Base-by-base conservation (phyloP, 176 grass and related monocot genomes). In the Leersia perrieri region DNA sequence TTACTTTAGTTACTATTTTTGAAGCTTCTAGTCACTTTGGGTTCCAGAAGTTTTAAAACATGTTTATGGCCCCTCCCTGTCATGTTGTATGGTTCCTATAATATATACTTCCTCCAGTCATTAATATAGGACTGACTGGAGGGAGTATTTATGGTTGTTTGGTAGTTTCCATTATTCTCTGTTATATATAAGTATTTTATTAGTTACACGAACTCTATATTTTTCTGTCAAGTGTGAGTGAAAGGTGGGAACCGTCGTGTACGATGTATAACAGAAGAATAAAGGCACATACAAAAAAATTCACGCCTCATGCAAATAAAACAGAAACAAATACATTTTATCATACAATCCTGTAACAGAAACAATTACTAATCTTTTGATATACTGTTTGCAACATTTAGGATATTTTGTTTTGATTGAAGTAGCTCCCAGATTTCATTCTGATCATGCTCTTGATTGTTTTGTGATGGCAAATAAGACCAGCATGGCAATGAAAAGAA, bases 401-500 rank as follows among this genome's bases (percentile, higher is more conserved):
- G 3, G 44, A 29, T 64, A 8, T 73, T 73, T 73, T 6, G 4
- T 40, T 72, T 63, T 73, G 60, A 16, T 40, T 33, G 41, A 0
- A 79, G 38, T 30, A 18, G 33, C 25, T 73, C 16, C 23, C 26
- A 79, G 8, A 47, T 63, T 85, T 72, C 57, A 72, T 33, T 75
- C 10, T 78, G 51, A 32, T 10, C 55, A 34, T 63, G 53, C n/a
- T 55, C 41, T 68, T 66, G 20, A 10, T 70, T 63, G 40, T 75
- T 53, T 70, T 28, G 6, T 25, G 68, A 14, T 71, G 18, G 38
- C 10, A 49, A 44, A 64, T 16, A 76, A 73, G 16, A 13, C 15
- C 30, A 33, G 65, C 49, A 53, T 75, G 30, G 68, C 13, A 28
- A 65, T 49, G 72, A 25, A 85, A 73, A 33, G 40, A 81, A 69